These are phyloP conservation scores for Parmales sp. DNA, from an alignment of 108 stramenopile genomes.

Conservation along the genomic window DNA sequence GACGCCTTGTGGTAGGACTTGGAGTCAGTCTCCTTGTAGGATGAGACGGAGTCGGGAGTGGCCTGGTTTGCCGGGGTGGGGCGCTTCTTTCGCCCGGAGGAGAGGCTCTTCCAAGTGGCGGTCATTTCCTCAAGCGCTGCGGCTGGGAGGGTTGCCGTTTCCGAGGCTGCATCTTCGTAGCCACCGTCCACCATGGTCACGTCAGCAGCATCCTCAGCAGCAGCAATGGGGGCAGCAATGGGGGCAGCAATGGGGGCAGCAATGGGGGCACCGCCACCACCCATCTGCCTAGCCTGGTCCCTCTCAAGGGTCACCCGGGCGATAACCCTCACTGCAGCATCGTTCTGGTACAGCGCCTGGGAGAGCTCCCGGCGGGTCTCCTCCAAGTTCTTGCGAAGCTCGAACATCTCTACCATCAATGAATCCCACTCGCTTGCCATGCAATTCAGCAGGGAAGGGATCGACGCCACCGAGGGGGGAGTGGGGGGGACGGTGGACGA, in stretches of 20 bases:
- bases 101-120: conserved; percentile 41
- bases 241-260: too few relatives aligned
- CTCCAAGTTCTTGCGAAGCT: conserved; percentile 66
- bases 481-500: conserved; percentile 37
- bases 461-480: conserved; percentile 41
- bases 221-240: neutral
- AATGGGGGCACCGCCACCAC: conserved; percentile 18
- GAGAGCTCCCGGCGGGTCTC: conserved; percentile 73
- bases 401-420: conserved; percentile 72
- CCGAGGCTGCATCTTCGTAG: neutral
- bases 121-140: conserved; percentile 37
- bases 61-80: conserved; percentile 17
- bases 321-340: conserved; percentile 86
- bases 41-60: conserved; percentile 8
- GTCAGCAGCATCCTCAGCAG: neutral
- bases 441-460: conserved; percentile 47
- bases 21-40: neutral
- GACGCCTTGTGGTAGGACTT: conserved; percentile 48
- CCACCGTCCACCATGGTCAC: neutral
- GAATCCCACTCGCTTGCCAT: conserved; percentile 79
- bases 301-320: conserved; percentile 75
- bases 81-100: conserved; percentile 19
- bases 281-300: conserved; percentile 63
- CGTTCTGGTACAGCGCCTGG: conserved; percentile 88
- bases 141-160: conserved; percentile 25